Evolutionary conservation across 345 rosid species (phyloP), one percentile per base, ranked within the genome.

Genomic region (Camelina neglecta): DNA sequence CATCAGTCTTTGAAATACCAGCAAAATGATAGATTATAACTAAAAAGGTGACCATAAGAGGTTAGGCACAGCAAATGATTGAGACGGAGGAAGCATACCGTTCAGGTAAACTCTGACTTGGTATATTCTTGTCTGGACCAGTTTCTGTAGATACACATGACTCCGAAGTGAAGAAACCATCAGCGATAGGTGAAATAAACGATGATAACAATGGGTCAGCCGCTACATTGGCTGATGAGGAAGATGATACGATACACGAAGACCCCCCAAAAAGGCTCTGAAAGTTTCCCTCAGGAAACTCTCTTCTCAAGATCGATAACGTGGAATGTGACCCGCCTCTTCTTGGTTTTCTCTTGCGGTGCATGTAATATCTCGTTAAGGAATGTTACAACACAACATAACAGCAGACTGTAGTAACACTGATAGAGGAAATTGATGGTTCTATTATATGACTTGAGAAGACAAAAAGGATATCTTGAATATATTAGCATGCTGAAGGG

Each of bases 161-260:
- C 39, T 81, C 86, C 2, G 65, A 38, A 49, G 65, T 75, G 16
- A 78, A 35, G 65, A 83, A 77, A 81, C 83, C 93, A 82, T 90
- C 91, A 71, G 73, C 81, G 76, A 88, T 78, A 8, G 96, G 98
- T 71, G 90, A 77, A 77, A 94, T 90, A 77, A 94, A 94, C 3
- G 98, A 92, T 44, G 97, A 94, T 44, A 94, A 68, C 82, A 92
- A 75, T 3, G 97, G 97, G 75, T 94, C 98, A 49, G 98, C 88
- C n/a, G 90, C 90, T 49, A 83, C 80, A 73, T 81, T 89, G 80
- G 98, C 20, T 5, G 65, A 23, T 16, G 75, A 54, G 26, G 76
- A 83, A 18, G 96, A 85, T 60, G 95, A 77, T 53, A 85, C 74
- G 47, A 90, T 65, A 84, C 87, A 83, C 6, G 96, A 87, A 11